Evolutionary conservation across 2,329 filamentous ascomycete genomes (phyloP), one percentile per base, ranked within the genome.

Genomic region (Cladosporium sp.): DNA sequence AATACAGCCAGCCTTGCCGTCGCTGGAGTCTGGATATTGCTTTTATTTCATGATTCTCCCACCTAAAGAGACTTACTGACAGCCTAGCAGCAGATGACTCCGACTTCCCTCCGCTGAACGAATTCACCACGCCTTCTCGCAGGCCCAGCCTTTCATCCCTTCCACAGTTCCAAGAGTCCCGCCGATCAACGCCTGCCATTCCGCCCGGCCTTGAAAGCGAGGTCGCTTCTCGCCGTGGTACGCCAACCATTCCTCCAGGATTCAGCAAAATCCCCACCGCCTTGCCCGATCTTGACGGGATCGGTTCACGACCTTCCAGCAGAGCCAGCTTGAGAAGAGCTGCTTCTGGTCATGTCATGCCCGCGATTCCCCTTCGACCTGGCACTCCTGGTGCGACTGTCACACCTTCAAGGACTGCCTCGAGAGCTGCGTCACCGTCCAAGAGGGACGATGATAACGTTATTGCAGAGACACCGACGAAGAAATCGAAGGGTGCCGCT

Each of bases 161-260:
- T n/a, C 62, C 69, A 50, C 70, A 72, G n/a, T 69, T 73, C 29
- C 69, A 72, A 26, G 71, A 73, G 49, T 73, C 71, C 29, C 71
- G 76, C 10, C 69, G 70, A 52, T 73, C 75, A 3, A 78, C 76
- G 29, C 75, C 76, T 8, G 72, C 76, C 16, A 71, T 78, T 11
- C 76, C 76, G 14, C 76, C 76, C 11, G 76, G 75, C n/a, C 73
- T 78, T 63, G 75, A 77, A 67, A 69, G 65, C 14, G 69, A 72
- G 53, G 23, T 70, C n/a, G 69, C 68, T 37, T 76, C 77, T 59
- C 76, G 79, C 40, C 77, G 78, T 28, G 73, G 79, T 16, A 82
- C 80, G 11, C 80, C 80, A 1, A 78, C 78, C 1, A 76, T 83
- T 31, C 81, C 81, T 14, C 81, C 81, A 21, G 80, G 81, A 5